A percentile compares a stretch with the other conserved stretches of the same genome.
Conservation (phyloP, 23 red algal species). For the Pyropia yezoensis region DNA sequence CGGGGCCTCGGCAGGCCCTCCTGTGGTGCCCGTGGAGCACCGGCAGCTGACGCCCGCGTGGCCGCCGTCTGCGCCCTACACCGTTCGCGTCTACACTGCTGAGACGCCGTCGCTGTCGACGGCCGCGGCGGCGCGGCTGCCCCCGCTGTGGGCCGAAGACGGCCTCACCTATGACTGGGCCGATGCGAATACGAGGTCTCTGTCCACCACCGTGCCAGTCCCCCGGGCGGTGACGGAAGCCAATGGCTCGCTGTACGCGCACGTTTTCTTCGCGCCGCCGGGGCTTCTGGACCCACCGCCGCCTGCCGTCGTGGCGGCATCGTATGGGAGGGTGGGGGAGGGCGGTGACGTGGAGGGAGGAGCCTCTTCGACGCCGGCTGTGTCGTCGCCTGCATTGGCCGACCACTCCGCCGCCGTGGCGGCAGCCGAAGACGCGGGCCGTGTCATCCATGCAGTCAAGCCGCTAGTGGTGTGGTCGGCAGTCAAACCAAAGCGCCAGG, state of each 20-base stretch:
- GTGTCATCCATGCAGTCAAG: constrained; percentile 27
- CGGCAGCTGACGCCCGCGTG: constrained; percentile 11
- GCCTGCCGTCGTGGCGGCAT: neutral
- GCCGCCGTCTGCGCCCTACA: constrained; percentile 1
- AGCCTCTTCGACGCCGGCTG: neutral
- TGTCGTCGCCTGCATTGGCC: neutral
- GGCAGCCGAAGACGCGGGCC: neutral
- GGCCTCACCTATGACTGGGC: constrained; percentile 1
- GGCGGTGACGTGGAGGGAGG: neutral
- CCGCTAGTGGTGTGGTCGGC: constrained; percentile 30
- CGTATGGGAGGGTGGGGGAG: neutral
- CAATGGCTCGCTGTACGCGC: constrained; percentile 45
- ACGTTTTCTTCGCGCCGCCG: constrained; percentile 28
- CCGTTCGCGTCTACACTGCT: constrained; percentile 18
- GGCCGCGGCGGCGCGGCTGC: neutral
- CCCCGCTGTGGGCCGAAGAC: constrained; percentile 17
- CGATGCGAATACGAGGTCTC: constrained; percentile 3
- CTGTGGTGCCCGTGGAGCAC: neutral
- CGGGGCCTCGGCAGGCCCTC: no score
- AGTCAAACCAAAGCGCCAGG: constrained; percentile 26
- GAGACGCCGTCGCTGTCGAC: constrained; percentile 12
- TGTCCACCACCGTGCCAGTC: constrained; percentile 29
- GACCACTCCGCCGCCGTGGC: neutral
- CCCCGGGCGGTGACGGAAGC: constrained; percentile 5
- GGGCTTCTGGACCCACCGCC: constrained; percentile 7